Evolutionary conservation across 23 red algal genomes (phyloP).

Genomic region (Gracilaria domingensis): DNA sequence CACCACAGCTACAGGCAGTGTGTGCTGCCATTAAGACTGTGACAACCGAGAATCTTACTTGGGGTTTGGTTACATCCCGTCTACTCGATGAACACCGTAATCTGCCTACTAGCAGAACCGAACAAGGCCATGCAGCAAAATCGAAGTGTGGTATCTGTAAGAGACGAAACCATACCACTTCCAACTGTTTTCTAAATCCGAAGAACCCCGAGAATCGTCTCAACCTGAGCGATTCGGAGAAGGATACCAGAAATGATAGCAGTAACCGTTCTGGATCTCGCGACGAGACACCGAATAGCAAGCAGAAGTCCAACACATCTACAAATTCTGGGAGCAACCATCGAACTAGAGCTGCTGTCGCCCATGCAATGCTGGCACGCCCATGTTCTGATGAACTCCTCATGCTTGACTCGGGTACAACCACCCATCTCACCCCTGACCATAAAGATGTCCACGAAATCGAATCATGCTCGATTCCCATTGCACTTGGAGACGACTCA

Average conservation of each 20-base stretch:
- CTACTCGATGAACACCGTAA: not conserved
- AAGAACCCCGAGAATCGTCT: not conserved
- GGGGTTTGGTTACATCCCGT: not conserved
- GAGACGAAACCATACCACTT: not conserved
- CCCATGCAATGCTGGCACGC: not conserved
- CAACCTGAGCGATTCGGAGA: not conserved
- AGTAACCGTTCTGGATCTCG: not conserved
- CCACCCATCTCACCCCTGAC: slow-evolving; percentile 2
- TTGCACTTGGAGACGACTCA: slow-evolving; percentile 47
- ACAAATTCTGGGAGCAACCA: not conserved
- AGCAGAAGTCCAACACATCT: not conserved
- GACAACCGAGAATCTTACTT: not conserved
- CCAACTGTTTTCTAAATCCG: slow-evolving; percentile 10
- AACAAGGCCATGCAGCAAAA: slow-evolving; percentile 10
- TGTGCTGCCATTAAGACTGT: slow-evolving; percentile 29
- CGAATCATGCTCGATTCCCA: slow-evolving; percentile 2
- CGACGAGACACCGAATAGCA: too few species aligned
- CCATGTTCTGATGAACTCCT: not conserved
- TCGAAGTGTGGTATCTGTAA: slow-evolving; percentile 44
- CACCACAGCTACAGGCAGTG: not conserved
- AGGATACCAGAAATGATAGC: not conserved
- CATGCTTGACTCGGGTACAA: slow-evolving; percentile 50
- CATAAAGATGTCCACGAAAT: not conserved
- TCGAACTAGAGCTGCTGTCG: not conserved
- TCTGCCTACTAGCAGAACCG: not conserved